A percentile compares a stretch with the other conserved stretches of the same genome.
These are phyloP conservation scores for Meripilus lineatus DNA, from an alignment of 1,284 basidiomycete species.

Conservation along the genomic window DNA sequence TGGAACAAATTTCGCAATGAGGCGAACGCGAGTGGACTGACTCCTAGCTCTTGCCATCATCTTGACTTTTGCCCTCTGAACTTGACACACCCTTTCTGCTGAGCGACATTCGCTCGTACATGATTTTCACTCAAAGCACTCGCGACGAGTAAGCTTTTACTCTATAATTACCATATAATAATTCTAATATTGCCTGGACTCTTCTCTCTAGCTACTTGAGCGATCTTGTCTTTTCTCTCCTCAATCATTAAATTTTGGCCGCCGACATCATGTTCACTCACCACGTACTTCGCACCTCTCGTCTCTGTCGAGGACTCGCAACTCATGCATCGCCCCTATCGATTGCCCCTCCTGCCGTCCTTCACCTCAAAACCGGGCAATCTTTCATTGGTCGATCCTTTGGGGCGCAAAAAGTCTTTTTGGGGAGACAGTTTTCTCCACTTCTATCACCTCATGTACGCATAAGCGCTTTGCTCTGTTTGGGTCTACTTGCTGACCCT, in stretches of 20 bases:
- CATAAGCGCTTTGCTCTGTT: constrained; percentile 10
- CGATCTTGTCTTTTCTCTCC: constrained; percentile 80
- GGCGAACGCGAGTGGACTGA: no score
- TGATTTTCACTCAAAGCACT: constrained; percentile 79
- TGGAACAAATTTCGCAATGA: neutral
- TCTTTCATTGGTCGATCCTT: constrained; percentile 88
- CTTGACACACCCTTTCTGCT: no score
- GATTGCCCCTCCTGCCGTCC: constrained; percentile 63
- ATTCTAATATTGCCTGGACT: constrained; percentile 14
- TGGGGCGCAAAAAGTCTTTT: constrained; percentile 84
- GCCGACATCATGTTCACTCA: constrained; percentile 48
- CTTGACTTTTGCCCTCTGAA: neutral
- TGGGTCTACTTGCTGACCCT: constrained; percentile 10
- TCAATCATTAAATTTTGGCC: constrained; percentile 44
- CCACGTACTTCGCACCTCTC: constrained; percentile 44
- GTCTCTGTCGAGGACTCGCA: constrained; percentile 56
- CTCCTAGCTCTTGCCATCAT: neutral
- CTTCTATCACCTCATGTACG: constrained; percentile 95
- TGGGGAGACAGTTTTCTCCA: constrained; percentile 99
- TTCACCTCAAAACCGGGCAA: constrained; percentile 94
- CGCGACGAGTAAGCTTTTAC: constrained; percentile 68
- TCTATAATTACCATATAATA: constrained; percentile 8
- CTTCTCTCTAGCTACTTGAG: constrained; percentile 63
- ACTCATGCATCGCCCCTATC: constrained; percentile 50
- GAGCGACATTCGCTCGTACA: constrained; percentile 49